phyloP scores from a whole-genome alignment of 805 yeast genomes.

The Sugiyamaella qingdaonensis region DNA sequence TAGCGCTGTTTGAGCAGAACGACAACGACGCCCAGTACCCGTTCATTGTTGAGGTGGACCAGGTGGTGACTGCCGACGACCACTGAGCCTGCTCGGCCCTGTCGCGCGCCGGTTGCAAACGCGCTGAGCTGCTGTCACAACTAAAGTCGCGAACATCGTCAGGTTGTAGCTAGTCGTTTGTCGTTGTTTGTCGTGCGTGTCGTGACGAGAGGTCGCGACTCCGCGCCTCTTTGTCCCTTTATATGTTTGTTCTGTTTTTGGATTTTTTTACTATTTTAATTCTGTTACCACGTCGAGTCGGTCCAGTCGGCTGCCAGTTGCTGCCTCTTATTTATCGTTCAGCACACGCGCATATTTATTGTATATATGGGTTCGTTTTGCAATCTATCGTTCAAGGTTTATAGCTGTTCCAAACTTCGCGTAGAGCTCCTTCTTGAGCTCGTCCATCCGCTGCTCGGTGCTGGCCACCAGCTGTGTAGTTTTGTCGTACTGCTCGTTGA shows the following conservation, averaged over 20 bases:
- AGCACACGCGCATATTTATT: neutral
- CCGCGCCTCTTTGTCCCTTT: neutral
- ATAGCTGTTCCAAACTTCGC: slow-evolving; percentile 87
- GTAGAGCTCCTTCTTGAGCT: slow-evolving; percentile 69
- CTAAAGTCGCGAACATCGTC: no score
- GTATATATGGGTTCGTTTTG: neutral
- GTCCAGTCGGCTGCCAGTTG: neutral
- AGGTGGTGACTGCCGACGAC: slow-evolving; percentile 30
- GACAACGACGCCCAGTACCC: slow-evolving; percentile 33
- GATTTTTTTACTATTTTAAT: neutral
- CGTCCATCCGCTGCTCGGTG: slow-evolving; percentile 51
- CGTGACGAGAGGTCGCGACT: neutral
- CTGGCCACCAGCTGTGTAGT: slow-evolving; percentile 46
- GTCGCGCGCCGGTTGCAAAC: neutral
- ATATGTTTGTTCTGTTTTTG: neutral
- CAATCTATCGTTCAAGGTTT: slow-evolving; percentile 53
- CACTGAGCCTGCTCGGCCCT: neutral
- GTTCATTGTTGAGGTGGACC: slow-evolving; percentile 44
- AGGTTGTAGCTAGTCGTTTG: no score
- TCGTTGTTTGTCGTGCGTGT: no score
- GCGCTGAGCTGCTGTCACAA: neutral
- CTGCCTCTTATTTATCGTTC: neutral
- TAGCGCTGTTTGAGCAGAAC: slow-evolving; percentile 21
- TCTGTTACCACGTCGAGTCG: neutral
- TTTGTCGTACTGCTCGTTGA: slow-evolving; percentile 48